Evolutionary conservation across 805 yeast species (phyloP), one percentile per base, ranked within the genome.

Genomic region (Phaffomyces thermotolerans): DNA sequence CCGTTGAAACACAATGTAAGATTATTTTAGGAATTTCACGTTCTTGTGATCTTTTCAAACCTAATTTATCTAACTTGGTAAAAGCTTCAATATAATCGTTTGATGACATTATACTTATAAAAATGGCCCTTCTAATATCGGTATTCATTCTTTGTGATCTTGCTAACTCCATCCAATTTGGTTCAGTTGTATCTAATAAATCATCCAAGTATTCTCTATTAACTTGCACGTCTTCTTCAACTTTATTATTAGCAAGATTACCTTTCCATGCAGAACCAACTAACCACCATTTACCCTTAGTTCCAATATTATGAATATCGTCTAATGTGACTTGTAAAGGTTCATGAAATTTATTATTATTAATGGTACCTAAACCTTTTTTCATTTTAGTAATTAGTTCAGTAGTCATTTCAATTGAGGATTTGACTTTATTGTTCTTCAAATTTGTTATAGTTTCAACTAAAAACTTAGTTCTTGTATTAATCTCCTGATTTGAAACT

Each of bases 261-360:
- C 96, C 96, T 56, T 79, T 86, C 96, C 97, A 93, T 0, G 99
- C 96, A 1, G 98, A 86, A 40, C 99, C 99, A 27, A 93, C 91
- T 29, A 93, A 70, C 99, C 99, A 93, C 99, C 99, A 93, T 64
- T 91, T 93, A 45, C 99, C 99, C 51, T 79, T 78, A 1, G 82
- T 76, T 13, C 82, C 85, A 22, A 87, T 73, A 48, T 76, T 78
- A 39, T 76, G 78, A 45, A 93, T 88, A 65, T 93, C 99, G 37
- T 78, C 81, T 18, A 91, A 67, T 3, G 86, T 68, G 0, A 93
- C 98, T 52, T 85, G 88, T 23, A 93, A 71, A 2, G 99, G 85
- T 43, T 93, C 98, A 33, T 68, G 65, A 24, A 64, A 59, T 36
- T 73, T 73, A 33, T 66, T 65, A 15, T 71, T 62, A 22, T 66